Percentiles rank a stretch among this genome's conserved stretches.
phyloP scores from a whole-genome alignment of 345 rosid species.

The Corymbia maculata region DNA sequence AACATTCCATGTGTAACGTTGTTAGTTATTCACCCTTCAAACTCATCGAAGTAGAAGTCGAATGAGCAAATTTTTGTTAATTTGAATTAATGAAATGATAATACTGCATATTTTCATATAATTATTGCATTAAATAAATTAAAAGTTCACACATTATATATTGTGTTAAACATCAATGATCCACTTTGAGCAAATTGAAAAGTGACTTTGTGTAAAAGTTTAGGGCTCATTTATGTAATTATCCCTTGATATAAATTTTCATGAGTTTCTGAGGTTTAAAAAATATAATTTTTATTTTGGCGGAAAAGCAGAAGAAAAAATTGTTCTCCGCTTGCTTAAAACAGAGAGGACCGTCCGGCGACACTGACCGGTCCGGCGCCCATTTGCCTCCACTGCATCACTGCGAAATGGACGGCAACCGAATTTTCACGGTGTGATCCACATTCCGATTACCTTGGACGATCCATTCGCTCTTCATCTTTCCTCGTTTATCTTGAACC shows the following conservation, averaged over 20 bases:
- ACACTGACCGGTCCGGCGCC: not conserved
- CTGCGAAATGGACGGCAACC: not conserved
- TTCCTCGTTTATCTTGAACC: not conserved
- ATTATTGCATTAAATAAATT: too few species aligned
- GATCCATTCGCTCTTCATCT: not conserved
- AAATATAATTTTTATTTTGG: not conserved
- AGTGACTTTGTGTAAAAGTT: too few species aligned
- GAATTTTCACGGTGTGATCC: not conserved
- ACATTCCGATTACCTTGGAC: not conserved
- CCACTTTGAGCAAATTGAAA: too few species aligned
- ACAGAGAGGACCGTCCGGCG: not conserved
- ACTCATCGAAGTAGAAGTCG: not conserved
- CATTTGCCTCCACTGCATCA: not conserved
- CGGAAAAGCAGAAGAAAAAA: not conserved
- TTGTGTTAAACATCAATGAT: too few species aligned
- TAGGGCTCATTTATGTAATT: not conserved
- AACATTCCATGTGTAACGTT: not conserved
- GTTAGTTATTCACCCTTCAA: rapidly evolving
- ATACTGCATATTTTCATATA: too few species aligned
- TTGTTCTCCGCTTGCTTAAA: not conserved
- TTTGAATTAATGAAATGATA: not conserved
- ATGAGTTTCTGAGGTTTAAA: not conserved
- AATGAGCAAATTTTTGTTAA: too few species aligned
- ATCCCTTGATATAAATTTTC: not conserved
- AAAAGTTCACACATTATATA: too few species aligned